phyloP scores from a whole-genome alignment of 805 yeast genomes.

The Spathaspora gorwiae region DNA sequence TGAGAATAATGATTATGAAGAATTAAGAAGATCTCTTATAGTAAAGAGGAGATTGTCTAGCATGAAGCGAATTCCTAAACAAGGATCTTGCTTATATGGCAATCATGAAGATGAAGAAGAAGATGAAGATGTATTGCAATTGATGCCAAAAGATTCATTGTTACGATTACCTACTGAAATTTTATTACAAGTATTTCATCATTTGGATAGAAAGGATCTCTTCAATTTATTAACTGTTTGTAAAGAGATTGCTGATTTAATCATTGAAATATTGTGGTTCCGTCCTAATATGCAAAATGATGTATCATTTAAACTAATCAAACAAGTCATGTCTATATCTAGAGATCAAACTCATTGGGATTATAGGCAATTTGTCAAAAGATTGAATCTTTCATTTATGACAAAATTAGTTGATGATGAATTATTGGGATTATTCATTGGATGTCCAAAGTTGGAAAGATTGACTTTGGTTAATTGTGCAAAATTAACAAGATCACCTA shows the following conservation, averaged over 20 bases:
- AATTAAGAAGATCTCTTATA: constrained; percentile 31
- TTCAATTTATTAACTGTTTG: constrained; percentile 68
- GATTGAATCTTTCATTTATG: constrained; percentile 75
- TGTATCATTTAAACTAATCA: constrained; percentile 47
- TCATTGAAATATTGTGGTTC: constrained; percentile 81
- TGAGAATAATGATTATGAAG: constrained; percentile 29
- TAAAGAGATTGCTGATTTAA: constrained; percentile 71
- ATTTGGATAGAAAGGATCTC: constrained; percentile 58
- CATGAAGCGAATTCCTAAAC: constrained; percentile 4
- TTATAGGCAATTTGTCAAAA: constrained; percentile 63
- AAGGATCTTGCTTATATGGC: neutral
- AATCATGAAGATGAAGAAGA: constrained; percentile 1
- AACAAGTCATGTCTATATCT: constrained; percentile 50
- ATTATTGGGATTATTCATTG: constrained; percentile 54
- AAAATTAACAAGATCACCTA: constrained; percentile 54
- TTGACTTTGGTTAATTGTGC: constrained; percentile 80
- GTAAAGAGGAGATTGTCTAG: constrained; percentile 20
- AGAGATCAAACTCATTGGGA: constrained; percentile 54
- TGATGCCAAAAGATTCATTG: constrained; percentile 28
- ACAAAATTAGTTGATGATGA: constrained; percentile 64
- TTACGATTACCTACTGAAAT: constrained; percentile 56
- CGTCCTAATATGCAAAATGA: constrained; percentile 67
- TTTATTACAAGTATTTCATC: constrained; percentile 60
- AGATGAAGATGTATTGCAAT: constrained; percentile 5
- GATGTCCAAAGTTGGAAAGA: constrained; percentile 76